These are phyloP conservation scores for Pelagophyceae sp. DNA, from an alignment of 352 stramenopile genomes.

Conservation along the genomic window DNA sequence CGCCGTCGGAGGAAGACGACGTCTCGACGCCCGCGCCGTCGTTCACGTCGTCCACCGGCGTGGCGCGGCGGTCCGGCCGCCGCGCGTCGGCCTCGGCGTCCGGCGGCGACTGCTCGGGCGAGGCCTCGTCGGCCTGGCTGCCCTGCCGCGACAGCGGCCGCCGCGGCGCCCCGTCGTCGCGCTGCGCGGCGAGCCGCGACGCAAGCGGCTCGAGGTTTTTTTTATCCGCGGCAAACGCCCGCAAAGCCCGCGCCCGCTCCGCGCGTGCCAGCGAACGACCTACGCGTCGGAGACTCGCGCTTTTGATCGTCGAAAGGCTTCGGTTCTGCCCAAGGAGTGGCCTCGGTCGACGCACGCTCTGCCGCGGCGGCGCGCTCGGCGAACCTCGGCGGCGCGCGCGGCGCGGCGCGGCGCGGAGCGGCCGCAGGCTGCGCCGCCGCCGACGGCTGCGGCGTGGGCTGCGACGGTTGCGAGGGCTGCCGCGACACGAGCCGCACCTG, in stretches of 20 bases:
- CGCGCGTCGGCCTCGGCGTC: no score
- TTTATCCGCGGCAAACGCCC: background rate
- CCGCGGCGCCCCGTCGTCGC: background rate
- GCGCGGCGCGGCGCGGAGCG: background rate
- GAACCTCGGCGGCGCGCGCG: constrained; percentile 6
- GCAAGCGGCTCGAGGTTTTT: background rate
- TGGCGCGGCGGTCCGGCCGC: no score
- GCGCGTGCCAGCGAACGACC: no score
- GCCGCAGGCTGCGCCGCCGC: background rate
- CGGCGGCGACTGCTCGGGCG: background rate
- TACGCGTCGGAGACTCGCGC: no score
- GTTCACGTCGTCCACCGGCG: background rate
- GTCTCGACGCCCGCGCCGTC: background rate
- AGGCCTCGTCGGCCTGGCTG: background rate
- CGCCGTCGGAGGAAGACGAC: background rate
- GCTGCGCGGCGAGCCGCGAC: background rate
- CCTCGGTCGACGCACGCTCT: background rate
- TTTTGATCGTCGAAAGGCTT: no score
- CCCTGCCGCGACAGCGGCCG: background rate
- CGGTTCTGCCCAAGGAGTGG: no score
- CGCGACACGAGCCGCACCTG: no score
- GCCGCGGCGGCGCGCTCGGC: background rate
- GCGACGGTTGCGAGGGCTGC: no score
- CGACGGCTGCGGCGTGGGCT: no score
- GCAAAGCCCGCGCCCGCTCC: background rate